A percentile compares a stretch with the other conserved stretches of the same genome.
Evolutionary conservation across 768 basidiomycete genomes (phyloP).

Genomic region (Lyophyllum atratum): DNA sequence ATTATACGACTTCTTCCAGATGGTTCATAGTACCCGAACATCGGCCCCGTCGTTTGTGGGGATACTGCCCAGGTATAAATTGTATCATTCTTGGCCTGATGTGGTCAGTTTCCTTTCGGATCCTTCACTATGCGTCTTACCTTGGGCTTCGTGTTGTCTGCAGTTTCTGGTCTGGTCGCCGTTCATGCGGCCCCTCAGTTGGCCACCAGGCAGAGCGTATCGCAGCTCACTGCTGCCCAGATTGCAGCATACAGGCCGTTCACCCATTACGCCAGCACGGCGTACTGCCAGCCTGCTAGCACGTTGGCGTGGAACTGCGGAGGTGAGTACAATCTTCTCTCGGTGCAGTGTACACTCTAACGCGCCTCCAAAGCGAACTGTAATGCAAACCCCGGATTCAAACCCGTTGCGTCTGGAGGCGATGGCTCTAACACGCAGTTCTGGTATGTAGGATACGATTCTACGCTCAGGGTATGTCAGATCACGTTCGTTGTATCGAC

Average conservation of each 20-base stretch:
- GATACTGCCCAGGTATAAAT: not conserved
- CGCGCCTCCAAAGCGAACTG: slow-evolving; percentile 39
- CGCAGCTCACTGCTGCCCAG: slow-evolving; percentile 32
- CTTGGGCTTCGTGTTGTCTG: not conserved
- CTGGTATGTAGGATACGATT: slow-evolving; percentile 49
- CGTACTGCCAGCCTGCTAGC: slow-evolving; percentile 37
- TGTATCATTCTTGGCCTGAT: not conserved
- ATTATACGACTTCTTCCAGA: not conserved
- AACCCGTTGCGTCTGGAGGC: slow-evolving; percentile 51
- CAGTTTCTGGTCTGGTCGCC: not conserved
- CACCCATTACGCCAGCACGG: slow-evolving; percentile 44
- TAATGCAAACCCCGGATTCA: slow-evolving; percentile 45
- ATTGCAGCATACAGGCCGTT: slow-evolving; percentile 40
- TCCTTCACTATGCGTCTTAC: not conserved
- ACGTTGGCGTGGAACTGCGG: slow-evolving; percentile 51
- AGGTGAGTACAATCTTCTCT: slow-evolving; percentile 16
- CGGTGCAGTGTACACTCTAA: not conserved
- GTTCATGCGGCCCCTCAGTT: slow-evolving; percentile 3
- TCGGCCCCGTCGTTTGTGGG: not conserved
- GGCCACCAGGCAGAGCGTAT: slow-evolving; percentile 23
- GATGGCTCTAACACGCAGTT: slow-evolving; percentile 42
- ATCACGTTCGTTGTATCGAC: not conserved
- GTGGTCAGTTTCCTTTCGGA: not conserved
- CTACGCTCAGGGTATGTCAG: slow-evolving; percentile 24
- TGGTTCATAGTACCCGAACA: not conserved